Conservation (phyloP, 192 early-diverging fungal species). For the Geranomyces variabilis region DNA sequence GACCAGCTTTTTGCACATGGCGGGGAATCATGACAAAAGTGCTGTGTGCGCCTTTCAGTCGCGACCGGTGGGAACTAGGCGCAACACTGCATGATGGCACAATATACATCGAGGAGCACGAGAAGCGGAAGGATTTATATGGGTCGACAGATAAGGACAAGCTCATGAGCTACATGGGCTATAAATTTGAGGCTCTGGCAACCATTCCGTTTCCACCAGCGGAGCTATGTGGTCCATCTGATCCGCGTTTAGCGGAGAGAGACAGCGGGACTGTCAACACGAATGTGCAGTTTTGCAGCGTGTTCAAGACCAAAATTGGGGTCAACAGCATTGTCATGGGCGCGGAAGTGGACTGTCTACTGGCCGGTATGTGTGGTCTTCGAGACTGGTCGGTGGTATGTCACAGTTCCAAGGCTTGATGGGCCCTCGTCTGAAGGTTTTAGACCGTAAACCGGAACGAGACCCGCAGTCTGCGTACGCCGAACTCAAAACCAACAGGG, state of each 20-base stretch:
- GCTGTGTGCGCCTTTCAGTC: conserved; percentile 76
- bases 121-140: conserved; percentile 37
- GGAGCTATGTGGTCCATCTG: conserved; percentile 22
- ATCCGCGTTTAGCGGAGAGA: conserved; percentile 49
- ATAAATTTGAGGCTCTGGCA: conserved; percentile 83
- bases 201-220: conserved; percentile 64
- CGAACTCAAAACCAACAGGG: conserved; percentile 86
- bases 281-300: conserved; percentile 86
- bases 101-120: conserved; percentile 77
- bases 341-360: conserved; percentile 89
- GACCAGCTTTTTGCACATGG: conserved; percentile 49
- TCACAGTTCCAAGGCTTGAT: background rate
- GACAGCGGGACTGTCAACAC: conserved; percentile 66
- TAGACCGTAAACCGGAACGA: conserved; percentile 20
- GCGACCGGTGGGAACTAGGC: conserved; percentile 83
- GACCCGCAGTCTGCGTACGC: conserved; percentile 67
- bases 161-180: conserved; percentile 84
- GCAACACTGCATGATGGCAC: conserved; percentile 69
- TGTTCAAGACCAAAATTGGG: conserved; percentile 79
- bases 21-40: conserved; percentile 91
- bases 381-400: background rate
- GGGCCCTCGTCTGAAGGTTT: background rate
- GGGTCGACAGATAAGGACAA: conserved; percentile 58
- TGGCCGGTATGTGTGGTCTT: conserved; percentile 42
- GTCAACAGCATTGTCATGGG: conserved; percentile 74